Conservation (phyloP, 179 eudicot species). For the Heliamphora pulchella region DNA sequence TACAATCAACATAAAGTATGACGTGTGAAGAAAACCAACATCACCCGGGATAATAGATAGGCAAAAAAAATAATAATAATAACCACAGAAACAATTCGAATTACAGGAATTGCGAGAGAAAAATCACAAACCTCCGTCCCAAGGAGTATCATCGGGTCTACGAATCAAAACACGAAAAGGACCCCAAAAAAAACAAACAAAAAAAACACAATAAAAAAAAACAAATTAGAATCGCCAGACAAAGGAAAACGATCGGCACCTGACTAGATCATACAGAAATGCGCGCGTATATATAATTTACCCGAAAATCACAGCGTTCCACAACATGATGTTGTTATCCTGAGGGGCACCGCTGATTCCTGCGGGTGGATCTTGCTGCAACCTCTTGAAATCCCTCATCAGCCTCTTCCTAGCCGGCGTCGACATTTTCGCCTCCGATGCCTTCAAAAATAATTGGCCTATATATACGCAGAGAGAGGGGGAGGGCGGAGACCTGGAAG, state of each 20-base stretch:
- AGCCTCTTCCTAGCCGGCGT: conserved; percentile 23
- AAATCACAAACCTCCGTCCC: background rate
- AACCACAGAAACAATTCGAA: background rate
- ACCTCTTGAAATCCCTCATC: too few species aligned
- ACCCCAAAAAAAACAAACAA: too few species aligned
- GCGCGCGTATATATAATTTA: background rate
- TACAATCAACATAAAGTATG: too few species aligned
- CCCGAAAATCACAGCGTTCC: conserved; percentile 22
- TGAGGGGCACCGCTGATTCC: too few species aligned
- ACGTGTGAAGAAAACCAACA: too few species aligned
- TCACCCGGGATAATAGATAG: too few species aligned
- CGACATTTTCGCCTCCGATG: background rate
- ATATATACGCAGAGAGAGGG: too few species aligned
- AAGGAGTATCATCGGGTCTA: background rate
- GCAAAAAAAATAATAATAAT: background rate
- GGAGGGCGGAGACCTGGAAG: too few species aligned
- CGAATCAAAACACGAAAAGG: background rate
- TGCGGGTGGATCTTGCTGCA: conserved; percentile 20
- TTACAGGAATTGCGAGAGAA: background rate
- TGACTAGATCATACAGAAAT: background rate
- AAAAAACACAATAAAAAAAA: too few species aligned
- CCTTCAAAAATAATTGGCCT: too few species aligned
- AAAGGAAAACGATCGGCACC: background rate
- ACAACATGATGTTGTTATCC: conserved; percentile 20
- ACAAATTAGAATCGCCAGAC: background rate